Conservation (phyloP, 140 eudicot species). For the Stevia rebaudiana region DNA sequence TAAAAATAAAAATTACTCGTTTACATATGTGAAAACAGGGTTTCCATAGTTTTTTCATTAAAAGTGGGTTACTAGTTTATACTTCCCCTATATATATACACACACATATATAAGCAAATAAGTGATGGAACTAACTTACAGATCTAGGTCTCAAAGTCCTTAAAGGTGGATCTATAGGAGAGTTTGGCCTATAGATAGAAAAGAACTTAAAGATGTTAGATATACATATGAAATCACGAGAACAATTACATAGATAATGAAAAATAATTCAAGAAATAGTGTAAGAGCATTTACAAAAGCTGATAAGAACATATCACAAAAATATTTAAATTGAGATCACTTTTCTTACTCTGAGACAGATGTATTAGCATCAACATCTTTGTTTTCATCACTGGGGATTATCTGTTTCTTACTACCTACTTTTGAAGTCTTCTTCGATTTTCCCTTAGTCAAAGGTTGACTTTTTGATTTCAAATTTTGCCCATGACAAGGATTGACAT, state of each 20-base stretch:
- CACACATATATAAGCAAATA: too few species aligned
- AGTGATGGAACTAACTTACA: slow-evolving; percentile 34
- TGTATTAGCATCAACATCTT: slow-evolving; percentile 29
- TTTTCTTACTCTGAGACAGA: slow-evolving; percentile 38
- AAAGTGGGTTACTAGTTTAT: too few species aligned
- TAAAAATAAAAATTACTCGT: too few species aligned
- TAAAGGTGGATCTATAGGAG: slow-evolving; percentile 28
- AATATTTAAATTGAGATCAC: slow-evolving; percentile 8
- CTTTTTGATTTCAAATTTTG: slow-evolving; percentile 23
- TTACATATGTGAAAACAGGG: too few species aligned
- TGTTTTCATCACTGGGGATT: slow-evolving; percentile 23
- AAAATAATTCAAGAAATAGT: not conserved
- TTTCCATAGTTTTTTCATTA: too few species aligned
- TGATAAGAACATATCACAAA: not conserved
- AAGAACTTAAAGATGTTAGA: slow-evolving; percentile 8
- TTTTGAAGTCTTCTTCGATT: slow-evolving; percentile 19
- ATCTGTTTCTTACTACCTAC: slow-evolving; percentile 26
- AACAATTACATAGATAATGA: not conserved
- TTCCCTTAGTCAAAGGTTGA: slow-evolving; percentile 22
- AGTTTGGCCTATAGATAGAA: slow-evolving; percentile 37
- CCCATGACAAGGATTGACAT: slow-evolving; percentile 25
- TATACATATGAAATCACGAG: not conserved
- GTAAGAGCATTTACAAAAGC: not conserved
- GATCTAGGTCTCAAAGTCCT: slow-evolving; percentile 43
- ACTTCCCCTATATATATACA: too few species aligned